These are phyloP conservation scores for Eucalyptus guilfoylei DNA, from an alignment of 345 rosid genomes.

Conservation along the genomic window DNA sequence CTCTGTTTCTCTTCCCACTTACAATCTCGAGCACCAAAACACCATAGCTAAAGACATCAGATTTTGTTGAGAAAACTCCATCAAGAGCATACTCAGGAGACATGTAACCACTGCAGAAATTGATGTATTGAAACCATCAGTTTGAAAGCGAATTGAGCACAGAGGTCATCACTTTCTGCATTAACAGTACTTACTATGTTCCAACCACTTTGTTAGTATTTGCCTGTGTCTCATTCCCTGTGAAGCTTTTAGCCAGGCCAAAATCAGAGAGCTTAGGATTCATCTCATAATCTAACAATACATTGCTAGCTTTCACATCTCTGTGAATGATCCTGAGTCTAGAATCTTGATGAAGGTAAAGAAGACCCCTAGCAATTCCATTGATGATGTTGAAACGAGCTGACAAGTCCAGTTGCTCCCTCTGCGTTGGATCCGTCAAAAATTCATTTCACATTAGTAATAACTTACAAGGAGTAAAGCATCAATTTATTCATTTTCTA, in stretches of 20 bases:
- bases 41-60: slow-evolving; percentile 30
- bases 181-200: slow-evolving; percentile 4
- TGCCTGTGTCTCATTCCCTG: slow-evolving; percentile 2
- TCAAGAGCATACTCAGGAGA: slow-evolving; percentile 31
- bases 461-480: no score
- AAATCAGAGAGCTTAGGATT: slow-evolving; percentile 12
- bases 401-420: slow-evolving; percentile 2
- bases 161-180: no score
- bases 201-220: slow-evolving; percentile 3
- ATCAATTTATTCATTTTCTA: no score
- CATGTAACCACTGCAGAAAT: slow-evolving; percentile 23
- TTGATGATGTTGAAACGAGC: background rate
- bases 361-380: slow-evolving; percentile 8
- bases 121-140: no score
- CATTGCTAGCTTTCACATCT: slow-evolving; percentile 12
- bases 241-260: slow-evolving; percentile 6
- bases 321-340: slow-evolving; percentile 11
- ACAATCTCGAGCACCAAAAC: slow-evolving; percentile 16
- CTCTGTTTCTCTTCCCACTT: slow-evolving; percentile 11
- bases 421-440: slow-evolving; percentile 1
- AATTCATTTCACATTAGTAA: background rate
- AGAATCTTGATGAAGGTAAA: slow-evolving; percentile 15
- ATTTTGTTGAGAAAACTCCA: slow-evolving; percentile 16
- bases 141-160: no score
- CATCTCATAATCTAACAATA: slow-evolving; percentile 6